Evolutionary conservation across 306 rosid species (phyloP).

Genomic region (Gynostemma pentaphyllum): DNA sequence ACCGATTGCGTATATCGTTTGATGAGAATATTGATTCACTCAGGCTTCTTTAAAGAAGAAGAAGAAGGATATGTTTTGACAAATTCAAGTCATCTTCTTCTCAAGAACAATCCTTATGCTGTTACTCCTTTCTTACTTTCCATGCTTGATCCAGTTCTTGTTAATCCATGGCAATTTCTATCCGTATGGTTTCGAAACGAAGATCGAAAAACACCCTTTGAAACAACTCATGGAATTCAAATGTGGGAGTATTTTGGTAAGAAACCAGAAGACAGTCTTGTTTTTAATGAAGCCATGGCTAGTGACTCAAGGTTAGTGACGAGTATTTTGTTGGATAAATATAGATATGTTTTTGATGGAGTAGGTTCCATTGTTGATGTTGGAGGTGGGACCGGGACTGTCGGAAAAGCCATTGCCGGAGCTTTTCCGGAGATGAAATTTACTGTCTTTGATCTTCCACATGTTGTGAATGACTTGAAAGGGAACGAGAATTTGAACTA

Average conservation of each 20-base stretch:
- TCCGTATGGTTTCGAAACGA: not conserved
- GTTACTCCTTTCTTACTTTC: not conserved
- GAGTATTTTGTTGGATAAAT: constrained; percentile 26
- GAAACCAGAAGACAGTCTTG: not conserved
- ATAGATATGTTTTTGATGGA: constrained; percentile 26
- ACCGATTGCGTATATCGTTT: not conserved
- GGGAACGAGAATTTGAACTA: not conserved
- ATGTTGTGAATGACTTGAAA: constrained; percentile 16
- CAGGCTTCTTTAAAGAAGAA: constrained; percentile 23
- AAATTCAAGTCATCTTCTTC: constrained; percentile 15
- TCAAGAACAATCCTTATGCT: not conserved
- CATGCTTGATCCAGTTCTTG: not conserved
- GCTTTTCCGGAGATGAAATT: not conserved
- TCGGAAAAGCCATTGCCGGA: not conserved
- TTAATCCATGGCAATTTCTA: not conserved
- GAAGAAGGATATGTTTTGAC: constrained; percentile 11
- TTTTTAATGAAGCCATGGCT: not conserved
- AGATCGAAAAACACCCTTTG: not conserved
- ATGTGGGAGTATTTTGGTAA: not conserved
- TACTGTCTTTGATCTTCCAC: constrained; percentile 19
- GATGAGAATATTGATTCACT: constrained; percentile 10
- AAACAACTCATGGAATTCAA: not conserved
- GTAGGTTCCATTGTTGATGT: constrained; percentile 17
- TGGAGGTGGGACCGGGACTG: not conserved
- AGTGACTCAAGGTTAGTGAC: not conserved